Evolutionary conservation across 345 rosid genomes (phyloP).

Genomic region (Brassica nigra): DNA sequence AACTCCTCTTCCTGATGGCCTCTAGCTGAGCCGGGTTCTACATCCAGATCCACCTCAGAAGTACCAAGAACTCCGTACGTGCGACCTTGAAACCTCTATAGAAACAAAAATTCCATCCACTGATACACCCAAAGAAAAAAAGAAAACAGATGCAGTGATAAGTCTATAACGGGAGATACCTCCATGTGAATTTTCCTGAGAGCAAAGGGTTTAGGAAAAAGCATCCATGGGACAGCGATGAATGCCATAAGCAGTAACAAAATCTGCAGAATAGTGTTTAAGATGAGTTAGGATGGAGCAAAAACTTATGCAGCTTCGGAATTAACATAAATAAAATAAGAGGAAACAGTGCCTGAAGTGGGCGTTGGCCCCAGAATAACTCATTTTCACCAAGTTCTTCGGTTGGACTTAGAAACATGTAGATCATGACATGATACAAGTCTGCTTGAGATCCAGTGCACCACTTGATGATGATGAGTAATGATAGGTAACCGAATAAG

Average conservation of each 20-base stretch:
- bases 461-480: slow-evolving; percentile 93
- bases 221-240: slow-evolving; percentile 97
- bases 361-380: slow-evolving; percentile 94
- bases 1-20: slow-evolving; percentile 75
- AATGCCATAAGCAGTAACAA: slow-evolving; percentile 73
- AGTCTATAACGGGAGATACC: slow-evolving; percentile 47
- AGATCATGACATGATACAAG: slow-evolving; percentile 98
- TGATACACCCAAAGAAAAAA: not conserved
- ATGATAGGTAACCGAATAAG: slow-evolving; percentile 93
- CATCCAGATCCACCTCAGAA: slow-evolving; percentile 79
- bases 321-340: not conserved
- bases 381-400: slow-evolving; percentile 88
- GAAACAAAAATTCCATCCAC: not conserved
- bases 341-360: slow-evolving; percentile 67
- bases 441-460: slow-evolving; percentile 98
- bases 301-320: slow-evolving; percentile 17
- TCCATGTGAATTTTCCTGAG: slow-evolving; percentile 78
- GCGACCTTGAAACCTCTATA: slow-evolving; percentile 94
- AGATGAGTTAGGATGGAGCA: slow-evolving; percentile 25
- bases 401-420: slow-evolving; percentile 96
- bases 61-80: slow-evolving; percentile 79
- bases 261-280: slow-evolving; percentile 56
- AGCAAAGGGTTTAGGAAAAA: slow-evolving; percentile 93
- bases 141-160: slow-evolving; percentile 3
- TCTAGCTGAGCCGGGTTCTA: slow-evolving; percentile 75